These are phyloP conservation scores for Dentipellis fragilis DNA, from an alignment of 768 basidiomycete genomes.

Conservation along the genomic window DNA sequence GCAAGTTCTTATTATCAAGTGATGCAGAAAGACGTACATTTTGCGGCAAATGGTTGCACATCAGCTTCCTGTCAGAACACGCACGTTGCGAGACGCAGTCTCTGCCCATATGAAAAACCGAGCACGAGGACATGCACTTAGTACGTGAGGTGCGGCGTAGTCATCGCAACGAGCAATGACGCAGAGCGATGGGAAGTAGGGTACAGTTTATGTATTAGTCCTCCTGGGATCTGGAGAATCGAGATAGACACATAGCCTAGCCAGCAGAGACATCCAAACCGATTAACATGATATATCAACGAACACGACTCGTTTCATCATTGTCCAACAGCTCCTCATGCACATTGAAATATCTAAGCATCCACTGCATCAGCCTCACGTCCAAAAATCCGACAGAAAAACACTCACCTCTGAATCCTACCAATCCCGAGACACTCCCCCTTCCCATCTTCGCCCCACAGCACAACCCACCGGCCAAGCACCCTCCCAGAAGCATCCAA, in stretches of 20 bases:
- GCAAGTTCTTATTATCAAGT: too few relatives aligned
- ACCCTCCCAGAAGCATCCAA: constrained; percentile 45
- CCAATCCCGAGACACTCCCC: constrained; percentile 60
- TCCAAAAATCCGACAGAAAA: background rate
- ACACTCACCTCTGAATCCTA: constrained; percentile 50
- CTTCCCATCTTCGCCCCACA: constrained; percentile 57
- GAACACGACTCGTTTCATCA: background rate
- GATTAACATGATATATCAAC: background rate
- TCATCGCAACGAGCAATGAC: too few relatives aligned
- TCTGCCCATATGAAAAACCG: too few relatives aligned
- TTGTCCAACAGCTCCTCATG: constrained; percentile 35
- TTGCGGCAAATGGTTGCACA: too few relatives aligned
- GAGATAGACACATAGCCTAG: background rate
- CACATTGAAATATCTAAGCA: constrained; percentile 38
- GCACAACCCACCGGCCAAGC: constrained; percentile 70
- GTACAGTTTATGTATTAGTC: too few relatives aligned
- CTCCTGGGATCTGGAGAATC: background rate
- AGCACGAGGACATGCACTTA: too few relatives aligned
- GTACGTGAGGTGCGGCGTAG: too few relatives aligned
- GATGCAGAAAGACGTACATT: too few relatives aligned
- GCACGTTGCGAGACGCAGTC: too few relatives aligned
- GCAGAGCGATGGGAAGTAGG: too few relatives aligned
- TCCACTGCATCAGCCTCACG: background rate
- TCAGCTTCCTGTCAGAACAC: too few relatives aligned
- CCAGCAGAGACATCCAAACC: background rate